Evolutionary conservation across 306 rosid genomes (phyloP).

Genomic region (Rubus idaeus): DNA sequence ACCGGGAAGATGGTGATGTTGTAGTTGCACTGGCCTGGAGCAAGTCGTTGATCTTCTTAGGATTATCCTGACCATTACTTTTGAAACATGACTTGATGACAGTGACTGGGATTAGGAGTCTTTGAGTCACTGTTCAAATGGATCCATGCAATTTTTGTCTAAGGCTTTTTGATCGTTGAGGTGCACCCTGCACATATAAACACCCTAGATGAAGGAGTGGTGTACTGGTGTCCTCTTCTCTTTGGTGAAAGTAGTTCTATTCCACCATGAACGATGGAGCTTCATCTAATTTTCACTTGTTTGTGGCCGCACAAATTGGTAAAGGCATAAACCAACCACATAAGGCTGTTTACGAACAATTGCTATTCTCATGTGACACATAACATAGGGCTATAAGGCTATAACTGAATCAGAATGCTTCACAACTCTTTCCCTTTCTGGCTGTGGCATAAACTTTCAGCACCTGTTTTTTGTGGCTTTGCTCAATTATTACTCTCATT

Average conservation of each 20-base stretch:
- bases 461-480: neutral
- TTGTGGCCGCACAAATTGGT: conserved; percentile 2
- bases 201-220: too few relatives aligned
- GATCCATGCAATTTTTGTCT: neutral
- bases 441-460: neutral
- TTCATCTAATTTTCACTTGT: neutral
- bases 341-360: neutral
- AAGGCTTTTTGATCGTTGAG: neutral
- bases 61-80: neutral
- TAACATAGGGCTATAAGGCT: too few relatives aligned
- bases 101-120: neutral
- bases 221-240: neutral
- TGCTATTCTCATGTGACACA: neutral
- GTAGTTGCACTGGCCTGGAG: neutral
- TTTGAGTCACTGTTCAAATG: neutral
- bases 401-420: neutral
- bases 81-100: neutral
- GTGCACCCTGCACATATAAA: too few relatives aligned
- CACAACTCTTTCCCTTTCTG: neutral
- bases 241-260: neutral
- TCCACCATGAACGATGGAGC: conserved; percentile 14
- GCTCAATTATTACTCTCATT: neutral
- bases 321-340: neutral
- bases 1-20: neutral
- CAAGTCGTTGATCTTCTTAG: neutral